Evolutionary conservation across 352 stramenopile genomes (phyloP).

Genomic region (Plasmopara viticola): DNA sequence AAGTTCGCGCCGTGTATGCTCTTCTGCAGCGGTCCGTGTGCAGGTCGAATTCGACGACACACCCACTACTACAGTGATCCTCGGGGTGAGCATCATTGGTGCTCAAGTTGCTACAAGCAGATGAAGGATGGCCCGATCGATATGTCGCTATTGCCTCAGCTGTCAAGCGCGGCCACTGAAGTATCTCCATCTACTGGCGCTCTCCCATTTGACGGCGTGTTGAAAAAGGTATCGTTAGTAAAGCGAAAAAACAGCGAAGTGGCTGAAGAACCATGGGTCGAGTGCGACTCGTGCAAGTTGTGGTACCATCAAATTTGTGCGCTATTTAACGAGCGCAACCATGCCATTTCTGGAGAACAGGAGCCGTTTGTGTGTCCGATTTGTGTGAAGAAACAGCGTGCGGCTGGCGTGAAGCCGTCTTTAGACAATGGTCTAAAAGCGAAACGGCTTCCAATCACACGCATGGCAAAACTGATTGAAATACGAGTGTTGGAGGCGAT

Average conservation of each 20-base stretch:
- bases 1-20: constrained; percentile 88
- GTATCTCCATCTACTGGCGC: constrained; percentile 22
- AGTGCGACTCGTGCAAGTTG: constrained; percentile 97
- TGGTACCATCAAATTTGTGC: constrained; percentile 99
- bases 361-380: constrained; percentile 84
- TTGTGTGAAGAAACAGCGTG: constrained; percentile 80
- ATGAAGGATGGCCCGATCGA: constrained; percentile 91
- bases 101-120: constrained; percentile 85
- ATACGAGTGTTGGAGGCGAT: constrained; percentile 71
- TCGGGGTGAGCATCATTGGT: constrained; percentile 81
- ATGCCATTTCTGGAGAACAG: constrained; percentile 88
- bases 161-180: constrained; percentile 56
- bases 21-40: constrained; percentile 83
- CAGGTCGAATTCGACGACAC: constrained; percentile 73
- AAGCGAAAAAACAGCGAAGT: constrained; percentile 99
- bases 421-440: constrained; percentile 80
- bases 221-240: constrained; percentile 91
- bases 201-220: constrained; percentile 48
- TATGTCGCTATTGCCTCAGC: constrained; percentile 72
- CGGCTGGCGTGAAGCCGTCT: constrained; percentile 62
- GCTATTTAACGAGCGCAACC: constrained; percentile 98
- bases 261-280: constrained; percentile 96
- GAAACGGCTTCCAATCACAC: constrained; percentile 67
- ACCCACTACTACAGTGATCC: constrained; percentile 86
- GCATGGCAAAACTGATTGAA: constrained; percentile 83